Evolutionary conservation across 768 basidiomycete genomes (phyloP).

Genomic region (Amanita molliuscula): DNA sequence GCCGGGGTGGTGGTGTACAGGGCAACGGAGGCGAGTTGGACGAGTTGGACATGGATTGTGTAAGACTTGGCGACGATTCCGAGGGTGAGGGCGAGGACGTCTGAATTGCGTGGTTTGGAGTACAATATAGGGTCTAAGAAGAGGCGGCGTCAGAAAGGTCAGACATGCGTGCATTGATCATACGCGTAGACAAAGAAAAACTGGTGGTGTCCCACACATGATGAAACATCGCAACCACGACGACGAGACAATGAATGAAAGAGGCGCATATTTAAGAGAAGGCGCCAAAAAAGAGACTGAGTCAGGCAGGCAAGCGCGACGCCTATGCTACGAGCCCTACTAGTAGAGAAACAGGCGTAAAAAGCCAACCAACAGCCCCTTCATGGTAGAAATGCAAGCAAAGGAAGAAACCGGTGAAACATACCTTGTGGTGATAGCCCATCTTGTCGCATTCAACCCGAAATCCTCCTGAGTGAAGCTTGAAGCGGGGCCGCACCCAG

Average conservation of each 20-base stretch:
- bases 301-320: neutral
- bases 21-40: constrained; percentile 33
- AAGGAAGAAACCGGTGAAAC: neutral
- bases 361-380: neutral
- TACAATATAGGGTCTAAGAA: neutral
- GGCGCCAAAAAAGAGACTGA: neutral
- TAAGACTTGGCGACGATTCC: constrained; percentile 27
- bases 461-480: neutral
- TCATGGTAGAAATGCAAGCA: neutral
- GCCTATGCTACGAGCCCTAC: neutral
- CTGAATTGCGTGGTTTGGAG: neutral
- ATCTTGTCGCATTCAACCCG: constrained; percentile 1
- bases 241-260: neutral
- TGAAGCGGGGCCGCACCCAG: neutral
- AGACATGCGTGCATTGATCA: neutral
- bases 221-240: constrained; percentile 1
- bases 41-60: constrained; percentile 30
- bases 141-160: neutral
- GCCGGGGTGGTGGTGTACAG: constrained; percentile 28
- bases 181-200: neutral
- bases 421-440: constrained; percentile 4
- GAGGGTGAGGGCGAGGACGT: constrained; percentile 19
- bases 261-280: neutral
- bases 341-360: too few relatives aligned
- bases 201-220: neutral